These are phyloP conservation scores for Leishmania martiniquensis DNA, from an alignment of 208 protist genomes.

Conservation along the genomic window DNA sequence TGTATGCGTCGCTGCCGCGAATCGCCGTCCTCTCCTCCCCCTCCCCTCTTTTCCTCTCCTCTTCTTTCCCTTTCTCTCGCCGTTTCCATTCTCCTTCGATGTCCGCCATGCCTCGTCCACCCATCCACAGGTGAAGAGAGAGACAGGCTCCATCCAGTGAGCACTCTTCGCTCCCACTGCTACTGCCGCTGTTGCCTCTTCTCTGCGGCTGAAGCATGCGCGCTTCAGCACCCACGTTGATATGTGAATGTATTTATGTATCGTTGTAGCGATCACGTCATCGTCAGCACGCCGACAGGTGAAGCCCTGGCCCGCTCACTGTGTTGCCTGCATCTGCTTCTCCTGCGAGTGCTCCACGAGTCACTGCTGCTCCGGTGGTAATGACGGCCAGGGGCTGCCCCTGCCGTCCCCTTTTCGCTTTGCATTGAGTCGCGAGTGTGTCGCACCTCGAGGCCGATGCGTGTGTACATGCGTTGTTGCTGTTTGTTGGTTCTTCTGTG, in stretches of 20 bases:
- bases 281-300: background rate
- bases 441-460: background rate
- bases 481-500: conserved; percentile 3
- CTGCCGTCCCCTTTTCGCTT: background rate
- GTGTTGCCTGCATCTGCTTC: background rate
- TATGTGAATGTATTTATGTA: background rate
- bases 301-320: background rate
- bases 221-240: background rate
- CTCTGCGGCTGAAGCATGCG: conserved; percentile 1
- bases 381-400: background rate
- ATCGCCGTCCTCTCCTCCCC: background rate
- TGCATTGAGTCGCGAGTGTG: background rate
- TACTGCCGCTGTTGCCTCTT: background rate
- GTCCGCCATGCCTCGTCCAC: background rate
- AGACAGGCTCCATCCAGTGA: background rate
- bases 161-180: background rate
- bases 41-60: background rate
- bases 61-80: background rate
- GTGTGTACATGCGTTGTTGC: background rate
- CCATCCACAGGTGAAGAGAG: background rate
- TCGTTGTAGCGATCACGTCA: background rate
- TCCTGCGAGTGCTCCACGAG: background rate
- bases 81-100: background rate
- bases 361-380: conserved; percentile 3
- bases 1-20: background rate